Evolutionary conservation across 2,329 filamentous ascomycete genomes (phyloP).

Genomic region (Colletotrichum euphorbiae): DNA sequence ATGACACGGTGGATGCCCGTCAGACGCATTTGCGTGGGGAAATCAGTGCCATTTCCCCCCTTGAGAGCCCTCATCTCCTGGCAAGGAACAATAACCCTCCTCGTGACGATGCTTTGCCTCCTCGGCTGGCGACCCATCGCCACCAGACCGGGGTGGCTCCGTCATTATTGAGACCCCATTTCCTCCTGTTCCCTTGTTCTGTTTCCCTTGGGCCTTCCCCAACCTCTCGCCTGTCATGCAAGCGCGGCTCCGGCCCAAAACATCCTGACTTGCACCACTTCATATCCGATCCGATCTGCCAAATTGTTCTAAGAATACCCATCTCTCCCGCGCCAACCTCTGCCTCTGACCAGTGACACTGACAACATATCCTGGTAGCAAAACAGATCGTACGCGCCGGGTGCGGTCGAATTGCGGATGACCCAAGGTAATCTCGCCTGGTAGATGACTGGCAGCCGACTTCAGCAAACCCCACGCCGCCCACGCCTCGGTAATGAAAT

Average conservation of each 20-base stretch:
- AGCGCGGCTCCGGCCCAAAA: constrained; percentile 39
- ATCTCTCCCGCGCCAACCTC: constrained; percentile 29
- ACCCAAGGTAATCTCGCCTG: constrained; percentile 39
- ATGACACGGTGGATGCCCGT: neutral
- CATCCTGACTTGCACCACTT: constrained; percentile 38
- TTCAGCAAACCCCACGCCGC: constrained; percentile 36
- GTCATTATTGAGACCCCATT: constrained; percentile 27
- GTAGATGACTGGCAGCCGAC: constrained; percentile 34
- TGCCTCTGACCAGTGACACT: too few species aligned
- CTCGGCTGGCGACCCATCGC: constrained; percentile 33
- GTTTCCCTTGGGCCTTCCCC: constrained; percentile 41
- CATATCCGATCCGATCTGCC: constrained; percentile 41
- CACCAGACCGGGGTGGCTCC: constrained; percentile 30
- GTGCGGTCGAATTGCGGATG: constrained; percentile 36
- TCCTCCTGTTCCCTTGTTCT: constrained; percentile 33
- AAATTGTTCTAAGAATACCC: constrained; percentile 39
- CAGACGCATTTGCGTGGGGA: constrained; percentile 22
- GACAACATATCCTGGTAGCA: constrained; percentile 21
- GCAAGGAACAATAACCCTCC: constrained; percentile 28
- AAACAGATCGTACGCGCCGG: constrained; percentile 20
- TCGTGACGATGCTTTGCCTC: constrained; percentile 37
- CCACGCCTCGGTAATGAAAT: constrained; percentile 37
- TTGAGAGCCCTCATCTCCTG: constrained; percentile 35
- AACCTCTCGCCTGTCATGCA: constrained; percentile 35
- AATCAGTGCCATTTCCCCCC: constrained; percentile 22